Conservation (phyloP, 495 filamentous ascomycete species). For the Emericellopsis terricola region DNA sequence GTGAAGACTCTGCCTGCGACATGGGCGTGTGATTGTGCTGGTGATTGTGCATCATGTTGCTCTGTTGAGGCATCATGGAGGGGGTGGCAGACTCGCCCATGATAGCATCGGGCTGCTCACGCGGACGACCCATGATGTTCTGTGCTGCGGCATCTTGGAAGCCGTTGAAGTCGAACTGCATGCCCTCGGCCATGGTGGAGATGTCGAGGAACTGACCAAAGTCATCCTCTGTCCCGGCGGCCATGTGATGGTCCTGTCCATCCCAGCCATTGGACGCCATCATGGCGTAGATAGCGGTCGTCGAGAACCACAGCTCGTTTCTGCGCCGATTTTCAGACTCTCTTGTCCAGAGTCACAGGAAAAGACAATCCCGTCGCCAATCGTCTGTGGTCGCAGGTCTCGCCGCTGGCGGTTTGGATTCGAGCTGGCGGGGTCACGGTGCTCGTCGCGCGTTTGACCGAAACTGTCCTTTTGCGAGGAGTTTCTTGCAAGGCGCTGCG, state of each 20-base stretch:
- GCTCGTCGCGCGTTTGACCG: too few relatives aligned
- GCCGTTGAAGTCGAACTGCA: constrained; percentile 9
- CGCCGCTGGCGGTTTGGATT: too few relatives aligned
- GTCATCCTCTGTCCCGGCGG: constrained; percentile 27
- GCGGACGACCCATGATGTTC: constrained; percentile 16
- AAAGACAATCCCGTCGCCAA: too few relatives aligned
- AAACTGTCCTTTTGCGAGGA: too few relatives aligned
- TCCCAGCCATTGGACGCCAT: constrained; percentile 31
- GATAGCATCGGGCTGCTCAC: constrained; percentile 27
- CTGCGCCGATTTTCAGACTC: too few relatives aligned
- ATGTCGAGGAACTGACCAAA: constrained; percentile 39
- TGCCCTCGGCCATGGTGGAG: constrained; percentile 24
- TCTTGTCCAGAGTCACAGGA: too few relatives aligned
- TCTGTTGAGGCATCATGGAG: constrained; percentile 19
- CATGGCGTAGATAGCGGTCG: too few relatives aligned
- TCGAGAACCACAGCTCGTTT: too few relatives aligned
- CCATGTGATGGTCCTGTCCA: constrained; percentile 26
- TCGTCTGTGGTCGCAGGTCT: too few relatives aligned
- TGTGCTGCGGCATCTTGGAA: constrained; percentile 32
- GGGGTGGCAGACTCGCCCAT: constrained; percentile 28
- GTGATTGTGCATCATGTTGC: constrained; percentile 22
- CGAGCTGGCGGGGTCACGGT: too few relatives aligned
- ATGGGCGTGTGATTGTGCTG: constrained; percentile 30
- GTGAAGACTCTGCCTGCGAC: constrained; percentile 20
- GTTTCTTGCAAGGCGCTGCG: too few relatives aligned